Evolutionary conservation across 345 rosid species (phyloP), one percentile per base, ranked within the genome.

Genomic region (Dipteronia sinensis): DNA sequence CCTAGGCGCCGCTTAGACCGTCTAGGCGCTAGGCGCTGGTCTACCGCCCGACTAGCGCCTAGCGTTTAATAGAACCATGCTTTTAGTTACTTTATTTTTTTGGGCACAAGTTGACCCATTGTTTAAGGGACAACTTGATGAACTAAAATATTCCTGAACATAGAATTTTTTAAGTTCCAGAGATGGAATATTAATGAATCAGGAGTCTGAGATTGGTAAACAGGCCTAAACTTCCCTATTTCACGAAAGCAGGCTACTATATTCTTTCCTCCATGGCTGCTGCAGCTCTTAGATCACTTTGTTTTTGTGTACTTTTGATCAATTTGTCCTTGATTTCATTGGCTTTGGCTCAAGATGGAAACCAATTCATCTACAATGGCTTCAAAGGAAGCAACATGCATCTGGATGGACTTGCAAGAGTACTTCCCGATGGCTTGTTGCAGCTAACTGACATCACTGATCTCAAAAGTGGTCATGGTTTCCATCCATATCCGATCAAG

Each of bases 361-460:
- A 73, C 59, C 68, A 73, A 16, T 73, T 73, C 58, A 73, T 73
- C 22, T 73, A 73, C 58, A 7, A 62, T 44, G 77, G 68, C 16
- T 73, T 73, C 69, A 3, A 40, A 1, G 23, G 15, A 16, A 7
- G 22, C 16, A 23, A 42, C 7, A 16, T 62, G 40, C 25, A 73
- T 3, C 69, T 40, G 20, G 9, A 4, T 15, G 77, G 68, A 25
- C 0, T 68, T 4, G 84, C 90, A 19, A 65, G 65, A 40, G 44
- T 40, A 6, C 44, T 40, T 40, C 10, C 44, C 44, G 1, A 40
- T 40, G 44, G 44, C 44, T 87, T 88, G 23, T 75, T 91, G 80
- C 87, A 89, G 84, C 84, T 91, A 17, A 89, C 93, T 2, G 86
- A 40, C 44, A 40, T 40, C 44, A 6, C 44, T 40, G 44, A 40